phyloP scores from a whole-genome alignment of 306 rosid genomes.

The Cyclanthera cordifolia region DNA sequence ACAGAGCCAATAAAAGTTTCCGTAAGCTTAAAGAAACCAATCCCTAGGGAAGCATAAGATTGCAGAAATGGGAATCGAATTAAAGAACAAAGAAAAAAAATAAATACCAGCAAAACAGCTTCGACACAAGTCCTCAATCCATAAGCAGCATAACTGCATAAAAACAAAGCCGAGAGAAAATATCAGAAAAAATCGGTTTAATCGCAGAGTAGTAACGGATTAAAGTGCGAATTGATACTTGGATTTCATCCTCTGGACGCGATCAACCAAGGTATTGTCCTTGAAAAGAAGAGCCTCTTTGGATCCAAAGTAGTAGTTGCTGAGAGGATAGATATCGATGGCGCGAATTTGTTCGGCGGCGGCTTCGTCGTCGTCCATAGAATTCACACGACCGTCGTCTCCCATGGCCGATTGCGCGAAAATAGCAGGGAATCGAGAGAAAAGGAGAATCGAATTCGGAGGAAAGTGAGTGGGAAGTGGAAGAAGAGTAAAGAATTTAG shows the following conservation, averaged over 20 bases:
- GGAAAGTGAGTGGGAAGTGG: background rate
- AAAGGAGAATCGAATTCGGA: background rate
- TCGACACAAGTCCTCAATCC: slow-evolving; percentile 68
- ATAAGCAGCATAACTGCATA: slow-evolving; percentile 47
- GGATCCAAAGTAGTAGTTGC: slow-evolving; percentile 63
- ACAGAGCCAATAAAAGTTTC: background rate
- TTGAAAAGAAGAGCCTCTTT: slow-evolving; percentile 41
- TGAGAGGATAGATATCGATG: slow-evolving; percentile 53
- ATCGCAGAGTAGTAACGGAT: background rate
- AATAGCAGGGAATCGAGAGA: background rate
- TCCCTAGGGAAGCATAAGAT: background rate
- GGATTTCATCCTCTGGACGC: slow-evolving; percentile 40
- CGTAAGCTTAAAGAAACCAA: background rate
- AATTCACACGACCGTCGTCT: slow-evolving; percentile 18
- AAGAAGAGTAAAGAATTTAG: background rate
- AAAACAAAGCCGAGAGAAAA: background rate
- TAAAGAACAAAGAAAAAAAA: background rate
- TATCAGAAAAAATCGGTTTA: background rate
- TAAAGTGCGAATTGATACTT: slow-evolving; percentile 29
- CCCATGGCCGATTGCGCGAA: slow-evolving; percentile 26
- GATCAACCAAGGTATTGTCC: slow-evolving; percentile 38
- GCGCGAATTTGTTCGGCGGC: slow-evolving; percentile 14
- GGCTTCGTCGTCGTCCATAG: background rate
- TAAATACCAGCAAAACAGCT: slow-evolving; percentile 59
- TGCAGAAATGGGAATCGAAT: background rate